Percentiles rank a stretch among this genome's conserved stretches.
Evolutionary conservation across 2,329 filamentous ascomycete genomes (phyloP).

Genomic region (Colletotrichum lentis): DNA sequence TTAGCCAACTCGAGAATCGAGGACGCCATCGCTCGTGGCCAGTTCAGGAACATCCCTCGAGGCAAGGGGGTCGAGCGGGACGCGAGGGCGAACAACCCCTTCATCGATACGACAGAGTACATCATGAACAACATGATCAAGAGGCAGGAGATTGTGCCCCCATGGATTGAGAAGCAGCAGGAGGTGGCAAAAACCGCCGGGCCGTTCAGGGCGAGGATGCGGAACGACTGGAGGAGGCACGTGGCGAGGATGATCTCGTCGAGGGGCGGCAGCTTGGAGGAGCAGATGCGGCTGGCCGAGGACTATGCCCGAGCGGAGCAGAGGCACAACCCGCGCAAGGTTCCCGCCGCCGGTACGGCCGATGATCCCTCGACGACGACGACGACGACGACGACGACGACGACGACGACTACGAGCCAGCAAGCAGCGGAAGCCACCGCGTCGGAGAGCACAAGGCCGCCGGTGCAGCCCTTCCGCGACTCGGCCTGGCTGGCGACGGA

Average conservation of each 20-base stretch:
- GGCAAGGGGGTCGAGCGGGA: constrained; percentile 86
- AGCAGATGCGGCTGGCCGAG: constrained; percentile 75
- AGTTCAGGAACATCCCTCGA: constrained; percentile 84
- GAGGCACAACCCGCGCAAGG: constrained; percentile 65
- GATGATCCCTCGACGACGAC: constrained; percentile 61
- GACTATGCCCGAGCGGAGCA: constrained; percentile 80
- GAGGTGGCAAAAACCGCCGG: constrained; percentile 76
- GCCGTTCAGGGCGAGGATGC: constrained; percentile 76
- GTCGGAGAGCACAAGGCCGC: constrained; percentile 41
- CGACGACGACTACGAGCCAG: constrained; percentile 55
- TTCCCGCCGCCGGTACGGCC: constrained; percentile 57
- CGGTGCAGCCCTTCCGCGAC: constrained; percentile 77
- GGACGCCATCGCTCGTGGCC: constrained; percentile 88
- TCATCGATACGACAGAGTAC: constrained; percentile 95
- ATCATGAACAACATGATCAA: constrained; percentile 99
- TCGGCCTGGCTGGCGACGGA: constrained; percentile 78
- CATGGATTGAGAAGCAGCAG: constrained; percentile 99
- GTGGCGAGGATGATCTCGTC: constrained; percentile 81
- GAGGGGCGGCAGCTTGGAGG: constrained; percentile 75
- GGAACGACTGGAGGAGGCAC: constrained; percentile 85
- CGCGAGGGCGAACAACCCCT: constrained; percentile 82
- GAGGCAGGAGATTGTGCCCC: constrained; percentile 91
- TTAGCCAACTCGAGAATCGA: constrained; percentile 93
- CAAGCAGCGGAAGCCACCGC: constrained; percentile 28
- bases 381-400: constrained; percentile 60